Base-by-base conservation (phyloP, 1,284 basidiomycete species). In the Prillingera fragicola region DNA sequence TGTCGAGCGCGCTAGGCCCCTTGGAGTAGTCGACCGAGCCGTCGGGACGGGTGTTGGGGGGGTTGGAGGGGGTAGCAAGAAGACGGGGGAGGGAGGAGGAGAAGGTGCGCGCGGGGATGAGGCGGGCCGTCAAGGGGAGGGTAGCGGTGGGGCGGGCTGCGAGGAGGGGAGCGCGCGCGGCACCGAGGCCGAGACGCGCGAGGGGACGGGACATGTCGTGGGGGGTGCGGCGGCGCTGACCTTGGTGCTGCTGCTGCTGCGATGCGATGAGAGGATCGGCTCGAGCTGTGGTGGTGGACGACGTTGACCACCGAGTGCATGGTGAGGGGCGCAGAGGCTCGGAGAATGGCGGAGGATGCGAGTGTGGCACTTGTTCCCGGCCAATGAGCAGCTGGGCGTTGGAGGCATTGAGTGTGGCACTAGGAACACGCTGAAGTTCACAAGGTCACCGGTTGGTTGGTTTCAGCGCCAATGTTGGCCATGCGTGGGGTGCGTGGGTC, bases 1-100 rank as follows among this genome's bases (percentile, higher is more conserved):
- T 98, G 77, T 97, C 89, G 41, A 96, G 75, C 26, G 92, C 88
- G 65, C 83, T 83, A 15, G 87, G 88, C 1, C 90, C 91, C 38
- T 75, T 74, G 27, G 56, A 59, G 55, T 72, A 72, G 54, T 75
- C 74, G 13, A 56, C 17, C 17, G 24, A 29, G 35, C 36, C 35
- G 23, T 38, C 13, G 27, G 27, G n/a, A 18, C 26, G 19, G 12
- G 12, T 28, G 1, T 24, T 31, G 5, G 33, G 19, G 18, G 36
- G 40, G 33, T 28, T 19, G 23, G 43, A 26, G 5, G 33, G 7
- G n/a, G n/a, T n/a, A 8, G 29, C 29, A n/a, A n/a, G n/a, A 2
- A 8, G 9, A 17, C 29, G 29, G 9, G 18, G 7, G 14, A 17
- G n/a, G 4, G 45, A 45, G 3, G 25, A 22, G 23, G 38, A 38